Base-by-base conservation (phyloP, 179 eudicot species). In the Spergularia azorica region DNA sequence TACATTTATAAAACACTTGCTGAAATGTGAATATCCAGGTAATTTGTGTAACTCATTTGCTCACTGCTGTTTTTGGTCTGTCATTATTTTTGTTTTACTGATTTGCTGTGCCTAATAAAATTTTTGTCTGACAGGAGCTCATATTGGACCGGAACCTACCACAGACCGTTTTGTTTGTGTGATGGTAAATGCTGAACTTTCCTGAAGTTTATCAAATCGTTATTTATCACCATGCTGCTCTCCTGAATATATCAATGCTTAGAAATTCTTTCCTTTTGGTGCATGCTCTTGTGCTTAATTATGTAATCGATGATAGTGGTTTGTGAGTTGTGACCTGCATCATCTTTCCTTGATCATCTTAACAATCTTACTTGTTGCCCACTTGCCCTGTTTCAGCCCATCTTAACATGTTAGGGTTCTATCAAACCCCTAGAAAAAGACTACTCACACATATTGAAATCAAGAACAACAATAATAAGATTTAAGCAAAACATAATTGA, bases 111-210 rank as follows among this genome's bases (percentile, higher is more conserved):
- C 41, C 62, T 20, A 15, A 5, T 61, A 18, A 18, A 65, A 65
- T 38, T 36, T 52, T 74, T 56, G 52, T 69, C 70, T 69, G 58
- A 76, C 87, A 95, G 99, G 99, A 76, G 92, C 99, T 82, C 99
- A 95, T 84, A 93, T 95, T 84, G 99, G 99, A 81, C 99, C 98
- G 2, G 98, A 95, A 85, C 98, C 98, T 55, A 95, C 98, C 21
- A 95, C 99, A 21, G 99, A 95, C 55, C 85, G 99, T 41, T 94
- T 94, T 82, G 89, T 95, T 78, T 93, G 84, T 71, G 97, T 95
- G 75, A 95, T 93, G 99, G 99, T 95, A 43, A 36, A 32, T 70
- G 14, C 63, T 55, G 48, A 36, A 55, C 62, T 32, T 20, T 12
- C 11, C 13, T 21, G 43, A 21, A 54, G 14, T 68, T 55, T 55